Evolutionary conservation across 768 basidiomycete genomes (phyloP), one percentile per base, ranked within the genome.

Genomic region (Xerocomellus intermedius): DNA sequence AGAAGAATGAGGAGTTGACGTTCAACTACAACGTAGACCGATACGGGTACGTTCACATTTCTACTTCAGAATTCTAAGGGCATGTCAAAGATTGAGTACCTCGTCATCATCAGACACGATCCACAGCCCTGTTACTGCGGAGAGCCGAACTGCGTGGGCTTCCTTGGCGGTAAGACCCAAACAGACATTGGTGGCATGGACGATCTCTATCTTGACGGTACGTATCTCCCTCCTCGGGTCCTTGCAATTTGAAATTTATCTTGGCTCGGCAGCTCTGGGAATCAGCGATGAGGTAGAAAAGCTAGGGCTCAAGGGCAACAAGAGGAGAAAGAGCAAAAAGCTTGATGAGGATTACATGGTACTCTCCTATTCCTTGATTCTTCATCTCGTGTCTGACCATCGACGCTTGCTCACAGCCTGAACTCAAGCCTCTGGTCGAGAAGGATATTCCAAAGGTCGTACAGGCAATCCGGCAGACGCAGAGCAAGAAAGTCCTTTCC

Each of bases 21-120:
- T 98, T 98, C 78, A 98, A 99, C 73, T 99, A 99, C 70, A 99
- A 99, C 69, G 97, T 98, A 38, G 97, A 98, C 72, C 92, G 97
- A 54, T 99, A 99, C 65, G 97, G 96, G 96, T 95, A 56, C 46
- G 87, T 77, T 44, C 24, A 26, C 36, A 13, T 19, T 28, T 41
- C 14, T 9, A 21, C 33, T 41, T 30, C 2, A 38, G 28, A 59
- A 33, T 28, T 28, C 8, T 28, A 28, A 8, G 28, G 9, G 28
- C 28, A 28, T 19, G 28, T 8, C n/a, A 17, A 26, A 39, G 13
- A 22, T 26, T 39, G 32, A 60, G 16, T 19, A 21, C 37, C 35
- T 33, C 10, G 8, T 35, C 30, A 38, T 41, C 17, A 21, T 16
- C 43, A 96, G 95, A 0, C 94, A 99, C 71, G 91, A 95, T 55